A percentile compares a stretch with the other conserved stretches of the same genome.
phyloP scores from a whole-genome alignment of 1,284 basidiomycete genomes.

The Leccinum insigne region DNA sequence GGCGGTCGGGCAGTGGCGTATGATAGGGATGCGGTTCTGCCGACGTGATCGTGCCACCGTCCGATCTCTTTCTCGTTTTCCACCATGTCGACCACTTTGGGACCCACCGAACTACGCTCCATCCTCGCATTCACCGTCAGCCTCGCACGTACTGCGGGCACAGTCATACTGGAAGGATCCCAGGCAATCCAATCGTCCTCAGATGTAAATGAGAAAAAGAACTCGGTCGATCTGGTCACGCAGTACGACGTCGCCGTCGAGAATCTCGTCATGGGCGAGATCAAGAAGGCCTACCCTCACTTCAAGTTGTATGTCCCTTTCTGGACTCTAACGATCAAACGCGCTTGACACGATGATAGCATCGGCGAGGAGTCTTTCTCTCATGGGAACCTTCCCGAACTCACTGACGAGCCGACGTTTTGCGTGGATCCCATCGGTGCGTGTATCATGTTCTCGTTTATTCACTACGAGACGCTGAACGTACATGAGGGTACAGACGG shows the following conservation, averaged over 20 bases:
- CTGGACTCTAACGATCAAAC: neutral
- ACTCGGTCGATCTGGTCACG: slow-evolving; percentile 94
- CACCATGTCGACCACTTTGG: slow-evolving; percentile 28
- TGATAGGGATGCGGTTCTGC: neutral
- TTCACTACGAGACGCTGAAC: neutral
- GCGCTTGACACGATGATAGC: slow-evolving; percentile 40
- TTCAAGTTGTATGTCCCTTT: slow-evolving; percentile 75
- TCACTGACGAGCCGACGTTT: slow-evolving; percentile 90
- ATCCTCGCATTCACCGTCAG: slow-evolving; percentile 74
- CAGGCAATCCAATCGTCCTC: slow-evolving; percentile 61
- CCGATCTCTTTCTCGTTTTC: neutral
- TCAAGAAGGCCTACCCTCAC: slow-evolving; percentile 67
- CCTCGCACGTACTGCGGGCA: slow-evolving; percentile 74
- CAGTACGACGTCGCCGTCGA: slow-evolving; percentile 96
- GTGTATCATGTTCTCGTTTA: slow-evolving; percentile 31
- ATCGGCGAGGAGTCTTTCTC: slow-evolving; percentile 93
- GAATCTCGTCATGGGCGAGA: slow-evolving; percentile 75
- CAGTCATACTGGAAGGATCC: slow-evolving; percentile 72
- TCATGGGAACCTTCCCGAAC: slow-evolving; percentile 63
- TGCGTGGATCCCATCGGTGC: slow-evolving; percentile 85
- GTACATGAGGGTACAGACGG: slow-evolving; percentile 54
- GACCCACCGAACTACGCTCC: slow-evolving; percentile 43
- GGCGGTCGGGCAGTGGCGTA: neutral
- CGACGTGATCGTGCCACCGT: neutral
- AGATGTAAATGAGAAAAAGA: slow-evolving; percentile 82